Evolutionary conservation across 1,284 basidiomycete genomes (phyloP).

Genomic region (Bjerkandera adusta): DNA sequence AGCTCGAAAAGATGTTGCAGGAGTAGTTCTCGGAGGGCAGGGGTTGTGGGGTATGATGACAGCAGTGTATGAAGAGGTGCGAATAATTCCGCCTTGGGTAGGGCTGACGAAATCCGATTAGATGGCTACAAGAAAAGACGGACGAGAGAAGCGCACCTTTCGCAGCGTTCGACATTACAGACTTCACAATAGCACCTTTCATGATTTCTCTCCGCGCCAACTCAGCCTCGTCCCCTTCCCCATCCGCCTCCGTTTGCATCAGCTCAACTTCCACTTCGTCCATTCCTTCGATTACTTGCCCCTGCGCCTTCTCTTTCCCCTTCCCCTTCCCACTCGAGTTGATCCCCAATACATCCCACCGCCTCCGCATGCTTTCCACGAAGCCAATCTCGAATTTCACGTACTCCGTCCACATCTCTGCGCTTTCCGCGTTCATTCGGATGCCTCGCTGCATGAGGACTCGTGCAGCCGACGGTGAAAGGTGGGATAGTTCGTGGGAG

Average conservation of each 20-base stretch:
- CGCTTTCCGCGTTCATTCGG: constrained; percentile 68
- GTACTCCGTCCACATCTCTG: constrained; percentile 85
- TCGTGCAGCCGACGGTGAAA: constrained; percentile 81
- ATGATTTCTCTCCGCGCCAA: constrained; percentile 60
- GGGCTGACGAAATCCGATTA: constrained; percentile 35
- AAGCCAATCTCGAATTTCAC: constrained; percentile 91
- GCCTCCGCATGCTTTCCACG: constrained; percentile 77
- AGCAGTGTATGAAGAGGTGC: constrained; percentile 52
- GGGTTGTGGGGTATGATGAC: constrained; percentile 51
- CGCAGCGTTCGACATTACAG: constrained; percentile 62
- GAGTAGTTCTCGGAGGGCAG: constrained; percentile 42
- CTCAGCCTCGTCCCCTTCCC: constrained; percentile 41
- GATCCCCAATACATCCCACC: constrained; percentile 81
- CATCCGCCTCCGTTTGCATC: constrained; percentile 44
- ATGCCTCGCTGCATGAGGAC: constrained; percentile 85
- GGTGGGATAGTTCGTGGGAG: constrained; percentile 78
- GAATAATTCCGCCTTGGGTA: constrained; percentile 61
- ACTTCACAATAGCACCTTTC: constrained; percentile 69
- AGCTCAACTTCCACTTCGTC: constrained; percentile 44
- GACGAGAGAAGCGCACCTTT: constrained; percentile 46
- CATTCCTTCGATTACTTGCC: constrained; percentile 24
- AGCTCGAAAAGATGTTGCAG: constrained; percentile 55
- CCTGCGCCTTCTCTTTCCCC: constrained; percentile 20
- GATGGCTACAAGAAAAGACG: not conserved
- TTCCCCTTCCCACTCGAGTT: constrained; percentile 28